Evolutionary conservation across 441 rosid genomes (phyloP), one percentile per base, ranked within the genome.

Genomic region (Macaranga tanarius): DNA sequence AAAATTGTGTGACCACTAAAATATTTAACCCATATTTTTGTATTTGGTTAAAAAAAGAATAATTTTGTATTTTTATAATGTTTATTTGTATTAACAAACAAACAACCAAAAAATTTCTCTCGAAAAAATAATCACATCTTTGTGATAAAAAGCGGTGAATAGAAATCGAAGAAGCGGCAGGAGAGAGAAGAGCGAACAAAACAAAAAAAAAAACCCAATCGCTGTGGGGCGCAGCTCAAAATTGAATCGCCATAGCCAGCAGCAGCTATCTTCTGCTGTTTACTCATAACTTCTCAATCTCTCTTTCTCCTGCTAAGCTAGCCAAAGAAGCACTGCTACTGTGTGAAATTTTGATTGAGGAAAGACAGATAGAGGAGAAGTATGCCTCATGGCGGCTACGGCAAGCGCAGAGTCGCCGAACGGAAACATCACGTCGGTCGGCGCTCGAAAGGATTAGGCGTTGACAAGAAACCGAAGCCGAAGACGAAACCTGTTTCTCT

Each of bases 341-440:
- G 56, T 71, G 22, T 64, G 20, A 50, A 34, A 16, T n/a, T 34
- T 34, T 34, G 34, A 31, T 31, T 2, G 5, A 31, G 34, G 34
- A 31, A 34, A 3, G 38, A 34, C 6, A 34, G 38, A 34, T 1
- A 22, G 2, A 8, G n/a, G 16, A 55, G 60, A 25, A 79, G 88
- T 89, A 92, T 93, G 98, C 96, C 97, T 75, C 98, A 93, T 71
- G 97, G 98, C 64, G 98, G 96, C 75, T 89, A 88, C 72, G 91
- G 88, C 69, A 92, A 87, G 85, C 90, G 95, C 62, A 76, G 89
- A 72, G 86, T 89, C 55, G 87, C 90, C 10, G 90, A 84, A 74
- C 90, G 89, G 72, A 86, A 86, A 72, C 89, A 88, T 67, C 74
- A 62, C 5, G 82, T 79, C 0, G 86, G 87, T 10, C 95, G 98